Base-by-base conservation (phyloP, 495 filamentous ascomycete species). In the Aspergillus sparsus region DNA sequence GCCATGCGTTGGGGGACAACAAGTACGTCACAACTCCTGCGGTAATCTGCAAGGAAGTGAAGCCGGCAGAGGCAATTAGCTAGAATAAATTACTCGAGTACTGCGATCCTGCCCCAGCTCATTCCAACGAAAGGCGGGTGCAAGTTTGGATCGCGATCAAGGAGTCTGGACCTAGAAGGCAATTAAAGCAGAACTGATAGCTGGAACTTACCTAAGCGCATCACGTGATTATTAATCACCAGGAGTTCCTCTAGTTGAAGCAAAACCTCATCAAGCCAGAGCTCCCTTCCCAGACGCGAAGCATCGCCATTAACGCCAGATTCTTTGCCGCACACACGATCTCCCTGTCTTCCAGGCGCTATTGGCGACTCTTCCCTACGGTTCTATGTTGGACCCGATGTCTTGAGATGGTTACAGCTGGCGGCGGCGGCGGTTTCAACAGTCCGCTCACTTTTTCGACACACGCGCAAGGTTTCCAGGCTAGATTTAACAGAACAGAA, bases 321-420 rank as follows among this genome's bases (percentile, higher is more conserved):
- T 52, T 54, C 53, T 58, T 46, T 55, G 37, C 51, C 61, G 52
- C 66, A 53, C 59, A 47, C 47, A n/a, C 56, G 32, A 15, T 53
- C 37, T 12, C 18, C 27, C 3, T 49, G 42, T 57, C 11, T 44
- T 37, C 33, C 32, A n/a, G 13, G 32, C 36, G 39, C 46, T 37
- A 33, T 12, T 49, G 6, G 10, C 49, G 41, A 57, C 18, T 15
- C 21, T 16, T 7, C 41, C 37, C 53, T 9, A 15, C 49, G 13
- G 52, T 21, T 67, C 15, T 33, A 75, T 75, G 69, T 45, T 59
- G 44, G 13, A 50, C 27, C 49, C 54, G 63, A 59, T 62, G 41
- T 66, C 65, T 63, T 80, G 76, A 78, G 68, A 80, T 80, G 77
- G 67, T 79, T 71, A 73, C 67, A 71, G 60, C 55, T 72, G 68